phyloP scores from a whole-genome alignment of 331 rosid genomes.

The Stylosanthes scabra region DNA sequence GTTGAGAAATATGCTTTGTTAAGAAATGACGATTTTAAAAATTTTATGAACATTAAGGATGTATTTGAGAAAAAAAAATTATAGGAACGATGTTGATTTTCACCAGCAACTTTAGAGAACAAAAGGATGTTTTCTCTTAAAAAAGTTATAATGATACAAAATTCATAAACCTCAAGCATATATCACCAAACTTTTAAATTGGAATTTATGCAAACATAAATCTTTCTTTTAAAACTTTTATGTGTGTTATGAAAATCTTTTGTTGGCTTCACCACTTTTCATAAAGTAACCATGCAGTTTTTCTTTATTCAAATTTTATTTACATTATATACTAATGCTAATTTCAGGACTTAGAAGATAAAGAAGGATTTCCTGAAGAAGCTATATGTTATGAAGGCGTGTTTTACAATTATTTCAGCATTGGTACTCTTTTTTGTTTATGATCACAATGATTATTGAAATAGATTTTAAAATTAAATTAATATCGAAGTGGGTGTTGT shows the following conservation, averaged over 20 bases:
- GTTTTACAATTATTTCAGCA: slow-evolving; percentile 92
- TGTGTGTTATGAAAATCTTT: not conserved
- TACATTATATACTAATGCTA: not conserved
- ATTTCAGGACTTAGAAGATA: slow-evolving; percentile 70
- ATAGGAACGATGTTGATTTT: too few relatives aligned
- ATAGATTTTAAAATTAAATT: slow-evolving; percentile 3
- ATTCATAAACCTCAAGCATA: too few relatives aligned
- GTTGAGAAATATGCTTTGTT: too few relatives aligned
- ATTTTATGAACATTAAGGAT: too few relatives aligned
- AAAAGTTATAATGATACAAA: too few relatives aligned
- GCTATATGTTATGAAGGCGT: slow-evolving; percentile 77
- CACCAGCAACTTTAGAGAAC: too few relatives aligned
- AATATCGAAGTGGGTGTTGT: not conserved
- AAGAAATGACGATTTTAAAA: too few relatives aligned
- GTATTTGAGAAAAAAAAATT: too few relatives aligned
- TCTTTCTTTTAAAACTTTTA: not conserved
- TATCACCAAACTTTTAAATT: not conserved
- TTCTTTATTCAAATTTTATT: slow-evolving; percentile 3
- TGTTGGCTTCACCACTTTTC: not conserved
- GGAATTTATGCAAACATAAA: not conserved
- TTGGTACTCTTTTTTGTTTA: slow-evolving; percentile 60
- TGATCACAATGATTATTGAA: not conserved
- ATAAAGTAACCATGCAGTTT: too few relatives aligned
- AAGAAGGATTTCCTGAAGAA: slow-evolving; percentile 70
- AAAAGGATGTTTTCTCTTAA: too few relatives aligned